Percentiles rank a stretch among this genome's conserved stretches.
Conservation (phyloP, 352 stramenopile species). For the Blastocystis sp. region DNA sequence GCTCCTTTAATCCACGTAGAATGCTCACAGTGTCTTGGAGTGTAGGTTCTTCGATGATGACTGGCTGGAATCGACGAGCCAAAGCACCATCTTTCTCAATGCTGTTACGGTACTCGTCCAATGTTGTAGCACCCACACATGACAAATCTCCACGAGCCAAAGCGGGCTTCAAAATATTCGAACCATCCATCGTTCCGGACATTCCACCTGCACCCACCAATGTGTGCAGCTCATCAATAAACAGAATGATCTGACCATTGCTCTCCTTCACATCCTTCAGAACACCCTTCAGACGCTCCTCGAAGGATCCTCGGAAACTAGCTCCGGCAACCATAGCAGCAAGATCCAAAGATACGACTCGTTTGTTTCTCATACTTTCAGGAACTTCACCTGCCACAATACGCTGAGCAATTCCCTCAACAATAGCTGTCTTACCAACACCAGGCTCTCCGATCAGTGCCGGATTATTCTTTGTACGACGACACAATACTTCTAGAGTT, state of each 20-base stretch:
- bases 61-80: conserved; percentile 89
- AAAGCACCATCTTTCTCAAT: conserved; percentile 93
- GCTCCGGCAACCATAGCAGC: conserved; percentile 86
- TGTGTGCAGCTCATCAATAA: conserved; percentile 89
- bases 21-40: conserved; percentile 91
- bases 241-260: conserved; percentile 84
- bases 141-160: conserved; percentile 76
- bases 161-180: conserved; percentile 84
- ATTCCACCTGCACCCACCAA: conserved; percentile 79
- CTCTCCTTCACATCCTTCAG: conserved; percentile 85
- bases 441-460: conserved; percentile 91
- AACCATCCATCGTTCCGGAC: conserved; percentile 79
- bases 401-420: conserved; percentile 84
- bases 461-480: conserved; percentile 94
- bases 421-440: conserved; percentile 86
- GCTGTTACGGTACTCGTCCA: conserved; percentile 81
- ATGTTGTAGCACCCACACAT: conserved; percentile 83
- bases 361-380: conserved; percentile 83
- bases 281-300: conserved; percentile 89
- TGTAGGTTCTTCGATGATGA: conserved; percentile 84
- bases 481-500: conserved; percentile 85
- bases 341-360: conserved; percentile 86
- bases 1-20: conserved; percentile 85
- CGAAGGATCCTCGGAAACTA: conserved; percentile 89
- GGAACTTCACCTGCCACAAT: conserved; percentile 87